Base-by-base conservation (phyloP, 331 rosid species). In the Saraca asoca region DNA sequence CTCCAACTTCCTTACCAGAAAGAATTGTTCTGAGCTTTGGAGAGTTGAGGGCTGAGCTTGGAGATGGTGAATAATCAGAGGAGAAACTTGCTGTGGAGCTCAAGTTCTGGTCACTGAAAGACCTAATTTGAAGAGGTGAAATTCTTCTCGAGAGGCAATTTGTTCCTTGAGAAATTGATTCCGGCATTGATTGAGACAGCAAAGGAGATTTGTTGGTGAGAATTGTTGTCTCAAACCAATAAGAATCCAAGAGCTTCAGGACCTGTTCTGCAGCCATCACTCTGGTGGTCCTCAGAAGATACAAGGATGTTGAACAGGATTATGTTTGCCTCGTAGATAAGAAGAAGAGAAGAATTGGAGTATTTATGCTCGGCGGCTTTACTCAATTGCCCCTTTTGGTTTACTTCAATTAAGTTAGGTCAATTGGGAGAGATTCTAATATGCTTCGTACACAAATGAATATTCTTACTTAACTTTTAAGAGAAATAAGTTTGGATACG, bases 201-300 rank as follows among this genome's bases (percentile, higher is more conserved):
- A 83, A 38, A 43, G 33, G 62, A 42, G 74, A 19, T 58, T 66
- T 70, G 73, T 48, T 56, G 66, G 66, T 29, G 51, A 90, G 68
- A 74, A 78, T 49, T 56, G 59, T 55, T 0, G 76, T 69, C 39
- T 82, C 81, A 62, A 82, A 86, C 97, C 97, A 91, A 63, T 35
- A 65, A 0, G 77, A 80, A 58, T 91, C 95, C 29, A 85, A 64
- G 71, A 84, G 81, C 19, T 68, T 51, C 9, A 88, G 53, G 66
- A 88, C 80, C 39, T 84, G 87, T 51, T 85, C 85, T 34, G 83
- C 75, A 46, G 78, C 87, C 95, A 88, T 87, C 74, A 11, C 9
- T 35, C 37, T 63, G 39, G 57, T 20, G 73, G 70, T 49, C 2
- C 57, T 33, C 33, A 16, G 14, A 67, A 64, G 69, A 31, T 45